Evolutionary conservation across 441 rosid species (phyloP), one percentile per base, ranked within the genome.

Genomic region (Hura crepitans): DNA sequence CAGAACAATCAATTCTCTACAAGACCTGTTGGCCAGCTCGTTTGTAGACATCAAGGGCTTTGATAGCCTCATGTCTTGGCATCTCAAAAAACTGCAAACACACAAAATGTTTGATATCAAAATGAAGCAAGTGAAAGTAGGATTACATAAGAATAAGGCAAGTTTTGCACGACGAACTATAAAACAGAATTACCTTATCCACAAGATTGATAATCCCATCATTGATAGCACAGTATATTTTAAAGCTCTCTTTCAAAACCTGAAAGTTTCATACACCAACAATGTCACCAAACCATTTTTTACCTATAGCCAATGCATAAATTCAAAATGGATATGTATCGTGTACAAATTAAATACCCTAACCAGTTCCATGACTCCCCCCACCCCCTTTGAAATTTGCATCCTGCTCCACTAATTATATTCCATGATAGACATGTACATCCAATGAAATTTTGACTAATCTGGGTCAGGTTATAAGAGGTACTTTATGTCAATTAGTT

Each of bases 191-290:
- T 71, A 91, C 98, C 99, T 96, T 96, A 74, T 96, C 99, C 62
- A 96, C 90, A 79, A 96, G 98, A 79, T 95, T 95, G 84, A 92
- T 95, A 67, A 95, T 95, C 80, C 99, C 98, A 69, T 95, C 99
- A 81, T 89, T 95, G 65, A 95, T 82, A 74, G 97, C 87, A 78
- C 98, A 95, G 64, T 91, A 95, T 62, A 95, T 83, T 86, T 95
- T 95, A 75, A 95, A 92, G 77, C 96, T 95, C 92, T 95, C 99
- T 75, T 91, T 95, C 80, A 95, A 74, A 55, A 92, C 98, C 99
- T 95, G 85, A 73, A 81, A 73, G 68, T 69, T 61, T 61, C 65
- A 85, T 2, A 28, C 46, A 37, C 4, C 27, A 55, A 61, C n/a
- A 59, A 78, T 13, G 37, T 60, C 67, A 78, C 33, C 30, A 45